Evolutionary conservation across 1,284 basidiomycete genomes (phyloP), one percentile per base, ranked within the genome.

Genomic region (Fomitopsis pinicola): DNA sequence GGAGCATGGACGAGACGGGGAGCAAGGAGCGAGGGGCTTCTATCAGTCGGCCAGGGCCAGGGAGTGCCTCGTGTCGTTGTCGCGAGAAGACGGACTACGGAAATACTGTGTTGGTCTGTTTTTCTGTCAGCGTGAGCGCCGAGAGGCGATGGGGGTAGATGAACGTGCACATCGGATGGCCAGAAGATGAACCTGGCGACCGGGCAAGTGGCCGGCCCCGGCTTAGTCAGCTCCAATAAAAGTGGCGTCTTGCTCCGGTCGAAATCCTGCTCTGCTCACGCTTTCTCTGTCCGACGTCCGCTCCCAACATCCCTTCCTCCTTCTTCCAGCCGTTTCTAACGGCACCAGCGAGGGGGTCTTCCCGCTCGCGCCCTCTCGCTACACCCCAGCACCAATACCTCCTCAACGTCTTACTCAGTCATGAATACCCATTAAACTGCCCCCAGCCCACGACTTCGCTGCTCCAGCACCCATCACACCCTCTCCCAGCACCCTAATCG

Each of bases 341-440:
- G 71, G 71, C 70, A 64, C 61, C 62, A 63, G 70, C 68, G 71
- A 66, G 71, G 69, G 73, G 72, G 68, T 68, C 66, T 66, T 65
- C 67, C 71, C 72, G 63, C 67, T 70, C 67, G 62, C 70, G 61
- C 67, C 58, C 61, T 40, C 66, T 66, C 64, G 62, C 66, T 58
- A 65, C 64, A 63, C 63, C 63, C 60, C 62, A 57, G 63, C 46
- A 59, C 61, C 63, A 53, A 66, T 58, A 57, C 62, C 59, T 33
- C 4, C 30, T 30, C 62, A 69, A 67, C 70, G 66, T 70, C 62
- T 62, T 58, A 52, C 63, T 68, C 66, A 36, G 69, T 72, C 74
- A 76, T 76, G 69, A 72, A 72, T 72, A 75, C 75, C 65, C 71
- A 67, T 71, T 76, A 75, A 73, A 71, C 72, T 38, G 58, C 38